Evolutionary conservation across 352 stramenopile species (phyloP).

Genomic region (Phytophthora parvispora): DNA sequence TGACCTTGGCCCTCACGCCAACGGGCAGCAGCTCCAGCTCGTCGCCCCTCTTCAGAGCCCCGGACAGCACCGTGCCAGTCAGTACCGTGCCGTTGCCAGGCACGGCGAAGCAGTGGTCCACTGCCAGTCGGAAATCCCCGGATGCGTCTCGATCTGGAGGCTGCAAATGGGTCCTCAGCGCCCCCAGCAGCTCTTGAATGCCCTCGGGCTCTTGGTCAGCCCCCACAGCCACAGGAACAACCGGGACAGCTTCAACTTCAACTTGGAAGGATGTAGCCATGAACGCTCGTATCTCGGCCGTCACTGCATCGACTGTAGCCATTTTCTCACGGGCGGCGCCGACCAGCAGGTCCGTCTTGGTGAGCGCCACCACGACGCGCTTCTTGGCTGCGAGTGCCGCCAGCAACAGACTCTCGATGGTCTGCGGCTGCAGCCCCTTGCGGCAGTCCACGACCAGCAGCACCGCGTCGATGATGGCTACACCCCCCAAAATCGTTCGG

Average conservation of each 20-base stretch:
- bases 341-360: constrained; percentile 98
- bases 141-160: constrained; percentile 49
- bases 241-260: constrained; percentile 47
- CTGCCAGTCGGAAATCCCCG: constrained; percentile 93
- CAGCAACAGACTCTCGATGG: constrained; percentile 98
- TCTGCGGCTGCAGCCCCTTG: constrained; percentile 99
- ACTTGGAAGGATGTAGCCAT: constrained; percentile 30
- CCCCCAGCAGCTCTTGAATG: constrained; percentile 54
- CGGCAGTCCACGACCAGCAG: constrained; percentile 97
- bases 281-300: constrained; percentile 71
- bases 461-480: constrained; percentile 99
- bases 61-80: constrained; percentile 95
- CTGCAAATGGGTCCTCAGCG: constrained; percentile 45
- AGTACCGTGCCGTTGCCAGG: constrained; percentile 98
- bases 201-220: constrained; percentile 52
- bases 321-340: constrained; percentile 18
- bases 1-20: constrained; percentile 94
- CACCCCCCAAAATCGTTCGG: constrained; percentile 98
- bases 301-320: constrained; percentile 65
- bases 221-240: constrained; percentile 88
- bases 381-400: constrained; percentile 92
- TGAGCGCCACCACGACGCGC: constrained; percentile 95
- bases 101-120: constrained; percentile 99
- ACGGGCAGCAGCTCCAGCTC: constrained; percentile 94
- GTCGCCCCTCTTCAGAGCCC: constrained; percentile 90